Evolutionary conservation across 495 filamentous ascomycete genomes (phyloP).

Genomic region (Aspergillus sparsus): DNA sequence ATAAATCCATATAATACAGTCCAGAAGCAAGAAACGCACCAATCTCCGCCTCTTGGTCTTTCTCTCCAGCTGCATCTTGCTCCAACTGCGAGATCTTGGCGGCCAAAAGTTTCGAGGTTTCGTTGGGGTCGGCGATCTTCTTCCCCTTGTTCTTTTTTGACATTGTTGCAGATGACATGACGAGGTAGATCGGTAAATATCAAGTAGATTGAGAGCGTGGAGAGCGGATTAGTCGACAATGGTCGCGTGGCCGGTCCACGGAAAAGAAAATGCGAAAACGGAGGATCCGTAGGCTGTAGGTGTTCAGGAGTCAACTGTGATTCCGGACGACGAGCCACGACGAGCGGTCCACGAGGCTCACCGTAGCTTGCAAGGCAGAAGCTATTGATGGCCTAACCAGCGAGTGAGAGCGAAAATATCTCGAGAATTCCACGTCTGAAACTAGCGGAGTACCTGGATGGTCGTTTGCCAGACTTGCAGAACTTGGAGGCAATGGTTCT

Average conservation of each 20-base stretch:
- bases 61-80: slow-evolving; percentile 86
- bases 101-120: slow-evolving; percentile 85
- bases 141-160: slow-evolving; percentile 72
- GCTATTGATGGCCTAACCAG: neutral
- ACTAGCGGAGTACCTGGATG: slow-evolving; percentile 29
- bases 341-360: slow-evolving; percentile 13
- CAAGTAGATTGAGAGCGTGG: slow-evolving; percentile 3
- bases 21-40: slow-evolving; percentile 62
- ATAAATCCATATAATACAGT: slow-evolving; percentile 15
- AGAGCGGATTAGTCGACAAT: slow-evolving; percentile 16
- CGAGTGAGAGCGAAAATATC: slow-evolving; percentile 12
- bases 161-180: slow-evolving; percentile 48
- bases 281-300: slow-evolving; percentile 18
- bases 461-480: slow-evolving; percentile 34
- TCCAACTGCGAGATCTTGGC: slow-evolving; percentile 96
- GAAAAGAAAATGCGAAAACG: slow-evolving; percentile 30
- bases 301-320: slow-evolving; percentile 21
- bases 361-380: neutral
- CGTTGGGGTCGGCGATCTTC: slow-evolving; percentile 74
- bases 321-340: slow-evolving; percentile 18
- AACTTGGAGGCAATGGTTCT: slow-evolving; percentile 34
- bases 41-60: slow-evolving; percentile 94
- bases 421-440: slow-evolving; percentile 20
- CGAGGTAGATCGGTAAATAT: slow-evolving; percentile 1
- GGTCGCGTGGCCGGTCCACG: slow-evolving; percentile 29